A percentile compares a stretch with the other conserved stretches of the same genome.
Conservation (phyloP, 768 basidiomycete species). For the Rhodotorula paludigena region DNA sequence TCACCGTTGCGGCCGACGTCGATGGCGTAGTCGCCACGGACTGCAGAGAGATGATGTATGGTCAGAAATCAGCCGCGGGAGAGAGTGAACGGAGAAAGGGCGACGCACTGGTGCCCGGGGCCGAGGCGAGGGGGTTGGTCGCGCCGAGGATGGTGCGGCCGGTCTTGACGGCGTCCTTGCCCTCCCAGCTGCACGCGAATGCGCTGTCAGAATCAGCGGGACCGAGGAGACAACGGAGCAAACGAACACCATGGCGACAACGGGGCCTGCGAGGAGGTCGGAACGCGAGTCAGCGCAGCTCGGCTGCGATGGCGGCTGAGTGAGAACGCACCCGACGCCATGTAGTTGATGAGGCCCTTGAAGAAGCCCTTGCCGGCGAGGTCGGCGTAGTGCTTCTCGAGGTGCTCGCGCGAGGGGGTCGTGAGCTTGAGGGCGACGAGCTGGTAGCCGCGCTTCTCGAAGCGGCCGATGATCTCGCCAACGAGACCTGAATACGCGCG, state of each 20-base stretch:
- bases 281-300: not conserved
- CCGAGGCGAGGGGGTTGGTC: constrained; percentile 89
- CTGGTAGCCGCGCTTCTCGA: constrained; percentile 98
- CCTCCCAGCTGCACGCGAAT: no score
- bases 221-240: no score
- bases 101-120: constrained; percentile 58
- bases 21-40: constrained; percentile 52
- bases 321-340: constrained; percentile 56
- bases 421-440: constrained; percentile 89
- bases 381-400: constrained; percentile 96
- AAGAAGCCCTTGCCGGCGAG: constrained; percentile 57
- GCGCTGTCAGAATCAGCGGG: no score
- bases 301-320: not conserved
- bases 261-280: constrained; percentile 60
- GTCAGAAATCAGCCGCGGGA: not conserved
- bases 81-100: not conserved
- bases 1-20: constrained; percentile 85
- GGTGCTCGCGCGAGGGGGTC: constrained; percentile 70
- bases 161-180: constrained; percentile 55
- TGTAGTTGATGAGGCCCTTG: constrained; percentile 89
- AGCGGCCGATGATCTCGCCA: constrained; percentile 90
- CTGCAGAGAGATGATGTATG: not conserved
- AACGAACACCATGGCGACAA: constrained; percentile 74
- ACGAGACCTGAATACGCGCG: constrained; percentile 56
- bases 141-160: constrained; percentile 50